Percentiles rank a stretch among this genome's conserved stretches.
These are phyloP conservation scores for Fusarium mangiferae DNA, from an alignment of 2,329 filamentous ascomycete species.

Conservation along the genomic window DNA sequence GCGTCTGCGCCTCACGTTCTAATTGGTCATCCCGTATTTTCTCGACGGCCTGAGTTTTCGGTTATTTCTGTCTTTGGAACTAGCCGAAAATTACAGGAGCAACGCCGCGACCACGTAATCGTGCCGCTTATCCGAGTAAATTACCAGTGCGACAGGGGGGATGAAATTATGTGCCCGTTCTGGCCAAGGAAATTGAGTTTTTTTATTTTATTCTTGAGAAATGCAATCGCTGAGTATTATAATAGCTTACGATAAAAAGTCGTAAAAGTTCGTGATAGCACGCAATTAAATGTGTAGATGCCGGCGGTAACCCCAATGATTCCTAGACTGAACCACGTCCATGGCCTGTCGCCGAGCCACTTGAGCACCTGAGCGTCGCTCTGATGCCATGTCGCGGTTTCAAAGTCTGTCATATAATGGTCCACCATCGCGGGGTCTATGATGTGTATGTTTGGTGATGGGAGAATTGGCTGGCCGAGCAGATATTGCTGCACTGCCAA, in stretches of 20 bases:
- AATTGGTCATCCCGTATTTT: background rate
- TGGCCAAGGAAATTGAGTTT: background rate
- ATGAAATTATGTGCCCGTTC: background rate
- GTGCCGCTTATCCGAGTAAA: background rate
- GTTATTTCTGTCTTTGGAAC: background rate
- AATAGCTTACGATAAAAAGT: background rate
- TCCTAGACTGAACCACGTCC: background rate
- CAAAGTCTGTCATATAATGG: background rate
- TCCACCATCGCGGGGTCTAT: background rate
- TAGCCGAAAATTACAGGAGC: background rate
- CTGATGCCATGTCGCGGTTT: background rate
- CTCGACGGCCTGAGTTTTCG: background rate
- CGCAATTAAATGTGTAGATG: background rate
- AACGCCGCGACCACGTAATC: background rate
- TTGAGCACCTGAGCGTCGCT: background rate
- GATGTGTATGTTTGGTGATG: background rate
- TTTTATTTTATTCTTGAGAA: background rate
- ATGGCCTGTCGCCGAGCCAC: background rate
- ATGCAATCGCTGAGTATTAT: background rate
- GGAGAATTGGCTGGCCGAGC: background rate
- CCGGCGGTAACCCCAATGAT: background rate
- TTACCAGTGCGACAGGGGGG: background rate
- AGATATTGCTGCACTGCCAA: background rate
- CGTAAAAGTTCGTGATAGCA: background rate
- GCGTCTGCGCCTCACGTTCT: background rate